Evolutionary conservation across 2,329 filamentous ascomycete species (phyloP), one percentile per base, ranked within the genome.

Genomic region (Diaporthe citri): DNA sequence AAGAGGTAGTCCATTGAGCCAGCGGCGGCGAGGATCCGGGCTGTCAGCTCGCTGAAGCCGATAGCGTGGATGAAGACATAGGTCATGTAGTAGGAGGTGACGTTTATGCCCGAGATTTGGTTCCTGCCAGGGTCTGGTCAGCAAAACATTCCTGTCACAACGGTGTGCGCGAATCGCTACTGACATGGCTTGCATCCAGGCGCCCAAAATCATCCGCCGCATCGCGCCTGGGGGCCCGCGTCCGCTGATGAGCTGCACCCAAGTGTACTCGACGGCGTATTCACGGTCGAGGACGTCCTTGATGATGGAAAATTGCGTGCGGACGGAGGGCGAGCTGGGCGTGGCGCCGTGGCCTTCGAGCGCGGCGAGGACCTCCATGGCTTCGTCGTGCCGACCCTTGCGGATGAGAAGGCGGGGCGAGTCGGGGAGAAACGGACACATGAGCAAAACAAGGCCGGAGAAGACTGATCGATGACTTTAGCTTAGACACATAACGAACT

Each of bases 41-140:
- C 81, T 51, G 83, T 82, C 4, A 72, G 39, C 2, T 82, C 81
- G 31, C 60, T 69, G 62, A 75, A 73, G 46, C 71, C 71, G n/a
- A 87, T 80, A 0, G 85, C 84, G 69, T 85, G 80, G 73, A 85
- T 85, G 70, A 87, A 82, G 5, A 87, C 82, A 51, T 85, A 85
- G 4, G 84, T 84, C 74, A 75, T 75, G 71, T 75, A 75, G 46
- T 75, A 75, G 7, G 71, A 70, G 2, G 74, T 75, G 31, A 75
- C 74, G 10, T 75, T 75, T 13, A 75, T 75, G 4, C 74, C 74
- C 6, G 57, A 67, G 15, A 75, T 52, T 72, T 75, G 74, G 36
- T 74, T 75, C 64, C 64, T 69, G 22, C 6, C 8, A 4, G 6
- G 13, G 13, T 75, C 82, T 78, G 74, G 84, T 84, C 75, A 69